Conservation (phyloP, 2,329 filamentous ascomycete species). For the Pseudogymnoascus sp. region DNA sequence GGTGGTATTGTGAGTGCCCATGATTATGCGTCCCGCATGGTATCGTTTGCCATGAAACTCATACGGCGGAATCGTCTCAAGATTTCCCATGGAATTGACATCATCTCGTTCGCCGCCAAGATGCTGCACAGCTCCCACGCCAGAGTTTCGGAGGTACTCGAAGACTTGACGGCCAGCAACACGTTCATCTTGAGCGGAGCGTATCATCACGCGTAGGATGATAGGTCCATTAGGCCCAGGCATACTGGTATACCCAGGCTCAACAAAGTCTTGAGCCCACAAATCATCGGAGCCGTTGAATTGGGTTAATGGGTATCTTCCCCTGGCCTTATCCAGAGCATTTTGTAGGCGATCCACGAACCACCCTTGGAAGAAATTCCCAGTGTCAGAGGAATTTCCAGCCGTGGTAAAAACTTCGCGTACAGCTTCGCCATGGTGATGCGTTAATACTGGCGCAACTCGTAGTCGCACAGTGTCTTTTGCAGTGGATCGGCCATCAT, state of each 20-base stretch:
- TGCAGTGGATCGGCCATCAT: neutral
- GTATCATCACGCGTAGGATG: neutral
- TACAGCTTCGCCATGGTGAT: conserved; percentile 31
- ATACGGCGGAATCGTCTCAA: conserved; percentile 30
- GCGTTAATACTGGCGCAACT: conserved; percentile 32
- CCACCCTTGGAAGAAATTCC: neutral
- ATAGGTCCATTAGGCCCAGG: conserved; percentile 31
- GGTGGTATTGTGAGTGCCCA: conserved; percentile 16
- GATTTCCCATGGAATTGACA: conserved; percentile 28
- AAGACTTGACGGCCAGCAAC: conserved; percentile 29
- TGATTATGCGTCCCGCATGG: conserved; percentile 22
- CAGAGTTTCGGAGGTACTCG: conserved; percentile 25
- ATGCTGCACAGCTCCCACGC: conserved; percentile 29
- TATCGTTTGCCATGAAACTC: conserved; percentile 25
- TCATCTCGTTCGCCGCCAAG: conserved; percentile 16
- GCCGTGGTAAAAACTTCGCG: conserved; percentile 24
- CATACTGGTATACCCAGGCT: conserved; percentile 33
- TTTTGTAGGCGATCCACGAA: neutral
- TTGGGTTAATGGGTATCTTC: neutral
- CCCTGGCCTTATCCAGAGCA: conserved; percentile 13
- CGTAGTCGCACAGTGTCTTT: conserved; percentile 29
- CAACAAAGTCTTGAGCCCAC: conserved; percentile 35
- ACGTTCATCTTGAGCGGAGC: conserved; percentile 17
- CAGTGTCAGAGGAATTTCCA: conserved; percentile 20
- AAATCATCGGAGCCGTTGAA: conserved; percentile 26